These are phyloP conservation scores for Pleurotus tuber-regium DNA, from an alignment of 768 basidiomycete genomes.

Conservation along the genomic window DNA sequence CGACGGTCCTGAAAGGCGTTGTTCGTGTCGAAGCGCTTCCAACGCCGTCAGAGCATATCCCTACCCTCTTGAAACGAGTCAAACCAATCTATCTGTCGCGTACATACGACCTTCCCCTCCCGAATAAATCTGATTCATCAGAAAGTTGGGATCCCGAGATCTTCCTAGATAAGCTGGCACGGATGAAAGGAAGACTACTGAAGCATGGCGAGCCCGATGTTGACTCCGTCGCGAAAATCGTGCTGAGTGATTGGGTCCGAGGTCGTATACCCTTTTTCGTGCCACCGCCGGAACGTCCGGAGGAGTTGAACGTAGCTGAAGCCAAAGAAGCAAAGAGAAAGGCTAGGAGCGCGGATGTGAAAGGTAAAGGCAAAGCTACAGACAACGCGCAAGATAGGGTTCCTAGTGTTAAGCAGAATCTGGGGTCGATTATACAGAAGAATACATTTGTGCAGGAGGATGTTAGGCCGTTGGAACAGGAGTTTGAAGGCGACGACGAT, in stretches of 20 bases:
- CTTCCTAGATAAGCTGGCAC: conserved; percentile 81
- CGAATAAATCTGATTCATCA: conserved; percentile 50
- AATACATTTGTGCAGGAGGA: conserved; percentile 86
- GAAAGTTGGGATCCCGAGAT: conserved; percentile 69
- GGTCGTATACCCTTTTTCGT: conserved; percentile 98
- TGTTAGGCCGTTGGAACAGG: conserved; percentile 61
- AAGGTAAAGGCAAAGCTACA: conserved; percentile 54
- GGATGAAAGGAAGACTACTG: conserved; percentile 87
- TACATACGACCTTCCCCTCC: conserved; percentile 73
- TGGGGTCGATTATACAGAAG: conserved; percentile 86
- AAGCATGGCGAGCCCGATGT: conserved; percentile 94
- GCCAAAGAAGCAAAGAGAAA: conserved; percentile 48
- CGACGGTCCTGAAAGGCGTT: conserved; percentile 94
- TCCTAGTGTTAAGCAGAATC: conserved; percentile 78
- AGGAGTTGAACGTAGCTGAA: conserved; percentile 65
- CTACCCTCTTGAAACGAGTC: conserved; percentile 84
- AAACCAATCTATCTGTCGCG: conserved; percentile 89
- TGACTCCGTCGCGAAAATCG: conserved; percentile 91
- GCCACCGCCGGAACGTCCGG: conserved; percentile 80
- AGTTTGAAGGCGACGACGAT: conserved; percentile 42
- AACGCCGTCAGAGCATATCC: conserved; percentile 90
- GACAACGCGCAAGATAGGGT: conserved; percentile 35
- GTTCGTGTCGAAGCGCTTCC: conserved; percentile 93
- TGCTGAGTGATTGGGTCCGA: conserved; percentile 95
- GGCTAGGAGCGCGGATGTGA: conserved; percentile 33